Base-by-base conservation (phyloP, 352 stramenopile genomes). In the Globisporangium iwayamae region DNA sequence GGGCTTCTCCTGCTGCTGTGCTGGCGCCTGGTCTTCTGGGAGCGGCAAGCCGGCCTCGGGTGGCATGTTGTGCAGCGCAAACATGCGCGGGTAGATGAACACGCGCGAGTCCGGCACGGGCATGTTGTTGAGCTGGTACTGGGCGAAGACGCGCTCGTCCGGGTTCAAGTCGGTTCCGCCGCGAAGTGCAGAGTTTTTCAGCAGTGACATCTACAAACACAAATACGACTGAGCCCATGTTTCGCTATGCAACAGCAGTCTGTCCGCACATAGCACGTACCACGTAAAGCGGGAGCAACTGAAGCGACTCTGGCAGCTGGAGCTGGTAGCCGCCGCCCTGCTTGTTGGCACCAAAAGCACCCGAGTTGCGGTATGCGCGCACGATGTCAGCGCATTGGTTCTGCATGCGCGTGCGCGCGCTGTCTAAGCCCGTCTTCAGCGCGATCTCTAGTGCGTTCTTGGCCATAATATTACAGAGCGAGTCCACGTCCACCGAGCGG, bases 11-110 rank as follows among this genome's bases (percentile, higher is more conserved):
- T 72, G 70, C 32, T 72, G 70, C 32, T 61, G 48, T 52, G 25
- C 20, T n/a, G 43, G 18, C 8, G 55, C 54, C 51, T 78, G 60
- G 56, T 89, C 82, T 41, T 88, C 77, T 54, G 75, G 59, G 10
- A 63, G 65, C 20, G 92, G 87, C n/a, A 96, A 65, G 53, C 97
- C 96, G 28, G 78, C 91, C 55, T 93, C 88, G 3, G 78, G 63
- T 6, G 84, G 76, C 84, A 99, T 96, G 60, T 98, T 96, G 76
- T 96, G 81, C 46, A 98, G 71, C 53, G 91, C 85, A 78, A 99
- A 99, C 76, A 99, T 89, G 16, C 94, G 91, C 30, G 98, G 97
- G 78, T 99, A 99, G 57, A 99, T 96, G 76, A 97, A 99, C 64
- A 94, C 81, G 18, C 87, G 89, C 32, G 83, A 96, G 47, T 97